Evolutionary conservation across 2,329 filamentous ascomycete species (phyloP).

Genomic region (Aspergillus sp.): DNA sequence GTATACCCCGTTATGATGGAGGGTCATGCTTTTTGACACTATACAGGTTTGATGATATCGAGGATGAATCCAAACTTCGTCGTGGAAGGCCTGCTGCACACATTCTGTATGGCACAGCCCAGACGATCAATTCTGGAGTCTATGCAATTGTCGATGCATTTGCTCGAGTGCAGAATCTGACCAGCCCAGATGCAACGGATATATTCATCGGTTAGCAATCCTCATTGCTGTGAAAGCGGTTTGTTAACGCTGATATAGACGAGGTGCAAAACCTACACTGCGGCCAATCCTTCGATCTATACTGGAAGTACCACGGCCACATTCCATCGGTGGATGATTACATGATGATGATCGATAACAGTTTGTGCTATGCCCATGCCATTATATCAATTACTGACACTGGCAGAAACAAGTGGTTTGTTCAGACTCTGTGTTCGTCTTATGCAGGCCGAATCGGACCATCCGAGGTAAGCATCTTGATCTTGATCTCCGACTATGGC

Average conservation of each 20-base stretch:
- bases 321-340: slow-evolving; percentile 37
- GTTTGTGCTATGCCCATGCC: neutral
- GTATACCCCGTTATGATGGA: neutral
- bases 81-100: slow-evolving; percentile 41
- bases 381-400: neutral
- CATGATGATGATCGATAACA: slow-evolving; percentile 37
- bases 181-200: slow-evolving; percentile 20
- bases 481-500: no score
- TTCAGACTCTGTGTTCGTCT: slow-evolving; percentile 34
- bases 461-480: no score
- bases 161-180: slow-evolving; percentile 22
- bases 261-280: slow-evolving; percentile 34
- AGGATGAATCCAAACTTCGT: slow-evolving; percentile 39
- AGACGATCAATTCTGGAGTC: slow-evolving; percentile 46
- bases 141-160: slow-evolving; percentile 37
- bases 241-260: no score
- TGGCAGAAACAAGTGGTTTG: slow-evolving; percentile 32
- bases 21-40: neutral
- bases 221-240: no score
- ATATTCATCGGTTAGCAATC: no score
- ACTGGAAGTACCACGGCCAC: slow-evolving; percentile 32
- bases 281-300: slow-evolving; percentile 39
- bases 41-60: slow-evolving; percentile 40
- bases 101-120: slow-evolving; percentile 38
- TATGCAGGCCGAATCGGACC: no score